Base-by-base conservation (phyloP, 768 basidiomycete genomes). In the Boletus reticulatus region DNA sequence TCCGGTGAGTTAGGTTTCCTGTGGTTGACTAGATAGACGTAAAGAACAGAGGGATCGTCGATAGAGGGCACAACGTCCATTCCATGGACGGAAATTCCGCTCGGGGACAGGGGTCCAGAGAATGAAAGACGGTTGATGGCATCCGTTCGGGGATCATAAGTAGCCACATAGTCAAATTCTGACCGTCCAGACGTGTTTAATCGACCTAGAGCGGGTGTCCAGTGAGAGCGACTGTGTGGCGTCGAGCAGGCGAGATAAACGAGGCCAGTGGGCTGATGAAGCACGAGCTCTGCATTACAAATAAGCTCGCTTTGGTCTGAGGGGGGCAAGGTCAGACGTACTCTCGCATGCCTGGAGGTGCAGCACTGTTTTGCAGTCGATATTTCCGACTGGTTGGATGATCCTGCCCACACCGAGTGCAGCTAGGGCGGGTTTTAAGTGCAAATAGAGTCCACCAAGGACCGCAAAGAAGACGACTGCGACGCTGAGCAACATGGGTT, bases 11-110 rank as follows among this genome's bases (percentile, higher is more conserved):
- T 53, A 0, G 87, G 87, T 19, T 72, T 73, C 31, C 85, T 82
- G 66, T 90, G 88, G 65, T 90, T 90, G 59, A 90, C 74, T n/a
- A 87, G 72, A 62, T 88, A 89, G 16, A 89, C 73, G 58, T 79
- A 87, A 10, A 88, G 76, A 45, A 78, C 68, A 12, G 74, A 68
- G 5, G 80, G 74, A 52, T 84, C 71, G 4, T 73, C 60, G 2
- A 72, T 60, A 8, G 84, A 84, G 2, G 78, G 73, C 10, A 87
- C 84, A 20, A 88, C 79, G 53, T 88, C 88, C 80, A 90, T 81
- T 16, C 87, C 87, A 53, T 88, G 85, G 12, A 83, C 62, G 19
- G 80, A 80, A 46, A 87, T 70, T 8, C 80, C 80, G 14, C 70
- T 70, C 1, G 54, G 51, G 6, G 69, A 63, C 22, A 71, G 61